Evolutionary conservation across 495 filamentous ascomycete species (phyloP).

Genomic region (Daldinia loculata): DNA sequence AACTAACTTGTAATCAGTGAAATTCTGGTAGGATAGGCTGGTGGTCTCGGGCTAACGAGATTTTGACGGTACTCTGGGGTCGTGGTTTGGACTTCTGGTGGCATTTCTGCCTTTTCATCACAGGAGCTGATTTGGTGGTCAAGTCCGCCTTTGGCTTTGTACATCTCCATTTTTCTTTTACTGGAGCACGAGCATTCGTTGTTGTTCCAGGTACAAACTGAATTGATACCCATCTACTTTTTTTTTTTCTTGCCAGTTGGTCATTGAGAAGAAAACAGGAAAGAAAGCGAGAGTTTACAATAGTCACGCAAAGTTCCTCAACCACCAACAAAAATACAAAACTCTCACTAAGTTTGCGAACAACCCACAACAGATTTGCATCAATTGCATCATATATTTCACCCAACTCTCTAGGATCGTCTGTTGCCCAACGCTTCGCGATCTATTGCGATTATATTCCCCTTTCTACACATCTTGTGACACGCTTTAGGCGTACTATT

Average conservation of each 20-base stretch:
- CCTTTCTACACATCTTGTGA: conserved; percentile 27
- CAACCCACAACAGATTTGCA: conserved; percentile 14
- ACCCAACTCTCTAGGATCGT: conserved; percentile 48
- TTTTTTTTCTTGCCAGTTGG: conserved; percentile 47
- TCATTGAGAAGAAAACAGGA: conserved; percentile 52
- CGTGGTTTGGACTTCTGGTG: conserved; percentile 41
- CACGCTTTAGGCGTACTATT: conserved; percentile 26
- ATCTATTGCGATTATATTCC: conserved; percentile 12
- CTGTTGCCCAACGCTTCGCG: conserved; percentile 13
- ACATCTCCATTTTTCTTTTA: conserved; percentile 52
- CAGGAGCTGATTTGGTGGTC: conserved; percentile 43
- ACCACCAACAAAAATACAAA: conserved; percentile 46
- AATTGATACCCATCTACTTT: conserved; percentile 63
- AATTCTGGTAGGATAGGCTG: conserved; percentile 43
- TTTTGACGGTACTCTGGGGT: conserved; percentile 40
- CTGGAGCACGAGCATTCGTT: conserved; percentile 47
- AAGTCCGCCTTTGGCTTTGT: conserved; percentile 53
- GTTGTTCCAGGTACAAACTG: conserved; percentile 64
- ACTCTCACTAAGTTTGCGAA: conserved; percentile 36
- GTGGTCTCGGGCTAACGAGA: conserved; percentile 46
- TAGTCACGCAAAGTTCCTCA: conserved; percentile 36
- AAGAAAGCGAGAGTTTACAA: conserved; percentile 44
- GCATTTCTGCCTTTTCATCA: conserved; percentile 42
- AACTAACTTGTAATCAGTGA: conserved; percentile 36
- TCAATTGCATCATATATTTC: conserved; percentile 34